A percentile compares a stretch with the other conserved stretches of the same genome.
phyloP scores from a whole-genome alignment of 148 eudicot genomes.

The Pharnaceum exiguum region DNA sequence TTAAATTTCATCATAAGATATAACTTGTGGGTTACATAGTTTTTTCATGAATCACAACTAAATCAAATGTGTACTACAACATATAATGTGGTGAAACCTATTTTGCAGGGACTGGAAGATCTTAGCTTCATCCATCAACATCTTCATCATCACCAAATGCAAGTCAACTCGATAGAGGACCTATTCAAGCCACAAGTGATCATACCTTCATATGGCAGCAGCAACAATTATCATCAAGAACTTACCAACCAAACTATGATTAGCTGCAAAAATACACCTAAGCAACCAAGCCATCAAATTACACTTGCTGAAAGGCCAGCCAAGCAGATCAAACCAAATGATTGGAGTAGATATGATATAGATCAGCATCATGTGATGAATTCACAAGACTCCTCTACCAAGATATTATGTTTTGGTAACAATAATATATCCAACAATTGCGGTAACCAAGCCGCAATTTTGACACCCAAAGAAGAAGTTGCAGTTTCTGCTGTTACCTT shows the following conservation, averaged over 20 bases:
- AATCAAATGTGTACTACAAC: too few relatives aligned
- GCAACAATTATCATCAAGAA: slow-evolving; percentile 16
- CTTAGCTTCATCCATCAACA: slow-evolving; percentile 34
- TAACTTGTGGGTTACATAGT: neutral
- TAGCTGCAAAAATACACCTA: slow-evolving; percentile 20
- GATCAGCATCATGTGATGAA: slow-evolving; percentile 18
- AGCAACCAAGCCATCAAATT: slow-evolving; percentile 10
- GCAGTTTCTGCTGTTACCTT: slow-evolving; percentile 14
- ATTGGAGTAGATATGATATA: slow-evolving; percentile 7
- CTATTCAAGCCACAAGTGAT: slow-evolving; percentile 14
- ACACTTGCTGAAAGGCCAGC: slow-evolving; percentile 18
- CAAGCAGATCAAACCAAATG: slow-evolving; percentile 25
- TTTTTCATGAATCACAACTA: too few relatives aligned
- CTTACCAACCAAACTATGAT: slow-evolving; percentile 15
- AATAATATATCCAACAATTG: slow-evolving; percentile 17
- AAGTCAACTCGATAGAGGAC: slow-evolving; percentile 41
- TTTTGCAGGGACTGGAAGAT: slow-evolving; percentile 53
- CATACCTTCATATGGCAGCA: slow-evolving; percentile 25
- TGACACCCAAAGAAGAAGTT: slow-evolving; percentile 37
- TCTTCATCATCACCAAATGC: slow-evolving; percentile 23
- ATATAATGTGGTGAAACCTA: neutral
- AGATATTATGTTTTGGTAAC: slow-evolving; percentile 24
- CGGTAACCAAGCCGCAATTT: slow-evolving; percentile 16
- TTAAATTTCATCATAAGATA: too few relatives aligned
- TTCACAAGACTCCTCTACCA: slow-evolving; percentile 16